A percentile compares a stretch with the other conserved stretches of the same genome.
These are phyloP conservation scores for Diacronema lutheri DNA, from an alignment of 78 protist genomes.

Conservation along the genomic window DNA sequence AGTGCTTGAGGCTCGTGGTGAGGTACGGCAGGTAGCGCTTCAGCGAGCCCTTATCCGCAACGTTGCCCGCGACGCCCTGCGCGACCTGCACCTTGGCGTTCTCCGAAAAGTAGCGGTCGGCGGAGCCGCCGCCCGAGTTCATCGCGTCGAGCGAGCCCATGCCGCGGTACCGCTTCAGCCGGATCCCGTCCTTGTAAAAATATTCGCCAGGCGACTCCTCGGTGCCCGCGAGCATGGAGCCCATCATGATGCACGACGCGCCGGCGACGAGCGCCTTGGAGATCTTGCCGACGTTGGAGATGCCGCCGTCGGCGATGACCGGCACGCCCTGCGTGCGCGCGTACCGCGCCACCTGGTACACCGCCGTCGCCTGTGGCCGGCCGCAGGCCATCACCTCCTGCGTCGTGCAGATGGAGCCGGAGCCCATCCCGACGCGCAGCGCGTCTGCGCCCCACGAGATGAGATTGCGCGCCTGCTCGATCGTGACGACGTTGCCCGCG, in stretches of 20 bases:
- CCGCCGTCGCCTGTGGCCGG: slow-evolving; percentile 81
- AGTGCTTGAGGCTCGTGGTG: slow-evolving; percentile 54
- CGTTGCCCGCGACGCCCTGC: slow-evolving; percentile 88
- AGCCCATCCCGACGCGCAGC: slow-evolving; percentile 93
- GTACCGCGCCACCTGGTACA: slow-evolving; percentile 57
- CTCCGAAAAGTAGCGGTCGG: slow-evolving; percentile 72
- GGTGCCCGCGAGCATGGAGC: slow-evolving; percentile 91
- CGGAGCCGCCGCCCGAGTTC: slow-evolving; percentile 52
- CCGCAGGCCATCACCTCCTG: slow-evolving; percentile 84
- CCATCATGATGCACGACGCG: slow-evolving; percentile 91
- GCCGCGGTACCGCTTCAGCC: slow-evolving; percentile 86
- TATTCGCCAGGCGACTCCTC: slow-evolving; percentile 91
- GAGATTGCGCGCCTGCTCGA: slow-evolving; percentile 68
- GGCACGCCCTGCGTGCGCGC: slow-evolving; percentile 74
- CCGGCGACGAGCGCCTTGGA: slow-evolving; percentile 89
- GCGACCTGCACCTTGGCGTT: slow-evolving; percentile 54
- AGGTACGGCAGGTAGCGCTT: not conserved
- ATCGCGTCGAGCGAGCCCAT: slow-evolving; percentile 92
- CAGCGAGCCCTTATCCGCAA: slow-evolving; percentile 81
- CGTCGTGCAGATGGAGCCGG: slow-evolving; percentile 94
- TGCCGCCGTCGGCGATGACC: slow-evolving; percentile 94
- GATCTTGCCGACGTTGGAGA: slow-evolving; percentile 83
- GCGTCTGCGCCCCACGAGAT: slow-evolving; percentile 88
- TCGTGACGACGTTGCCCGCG: slow-evolving; percentile 89
- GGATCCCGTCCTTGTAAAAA: slow-evolving; percentile 76